A percentile compares a stretch with the other conserved stretches of the same genome.
Evolutionary conservation across 2,329 filamentous ascomycete species (phyloP).

Genomic region (Stachybotrys echinatus): DNA sequence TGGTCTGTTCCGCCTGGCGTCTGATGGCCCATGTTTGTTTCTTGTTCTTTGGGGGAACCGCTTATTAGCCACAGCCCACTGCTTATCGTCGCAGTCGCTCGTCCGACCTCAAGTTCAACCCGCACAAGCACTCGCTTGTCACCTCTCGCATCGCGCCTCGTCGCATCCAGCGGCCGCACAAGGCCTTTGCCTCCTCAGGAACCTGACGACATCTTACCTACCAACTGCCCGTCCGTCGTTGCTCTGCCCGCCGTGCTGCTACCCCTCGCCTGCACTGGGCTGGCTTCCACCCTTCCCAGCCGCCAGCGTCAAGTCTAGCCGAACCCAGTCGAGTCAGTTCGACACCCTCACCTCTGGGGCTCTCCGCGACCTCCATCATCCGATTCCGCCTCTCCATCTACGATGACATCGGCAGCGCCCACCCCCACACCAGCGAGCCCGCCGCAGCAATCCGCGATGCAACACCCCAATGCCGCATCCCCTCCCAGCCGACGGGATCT

Average conservation of each 20-base stretch:
- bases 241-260: too few species aligned
- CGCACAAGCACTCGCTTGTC: not conserved
- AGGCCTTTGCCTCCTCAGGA: not conserved
- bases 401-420: conserved; percentile 31
- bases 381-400: conserved; percentile 8
- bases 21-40: not conserved
- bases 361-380: conserved; percentile 1
- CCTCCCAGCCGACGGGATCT: conserved; percentile 83
- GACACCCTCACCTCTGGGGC: not conserved
- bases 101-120: not conserved
- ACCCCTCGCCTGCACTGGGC: not conserved
- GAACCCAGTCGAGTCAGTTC: not conserved
- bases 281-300: not conserved
- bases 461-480: conserved; percentile 46
- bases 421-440: conserved; percentile 25
- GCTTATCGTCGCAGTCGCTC: not conserved
- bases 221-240: not conserved
- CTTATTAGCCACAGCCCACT: not conserved
- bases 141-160: not conserved
- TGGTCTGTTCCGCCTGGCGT: not conserved
- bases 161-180: not conserved
- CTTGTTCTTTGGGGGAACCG: not conserved
- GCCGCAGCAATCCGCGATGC: conserved; percentile 16
- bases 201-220: not conserved
- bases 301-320: not conserved